phyloP scores from a whole-genome alignment of 495 filamentous ascomycete genomes.

The Annulohypoxylon moriforme region DNA sequence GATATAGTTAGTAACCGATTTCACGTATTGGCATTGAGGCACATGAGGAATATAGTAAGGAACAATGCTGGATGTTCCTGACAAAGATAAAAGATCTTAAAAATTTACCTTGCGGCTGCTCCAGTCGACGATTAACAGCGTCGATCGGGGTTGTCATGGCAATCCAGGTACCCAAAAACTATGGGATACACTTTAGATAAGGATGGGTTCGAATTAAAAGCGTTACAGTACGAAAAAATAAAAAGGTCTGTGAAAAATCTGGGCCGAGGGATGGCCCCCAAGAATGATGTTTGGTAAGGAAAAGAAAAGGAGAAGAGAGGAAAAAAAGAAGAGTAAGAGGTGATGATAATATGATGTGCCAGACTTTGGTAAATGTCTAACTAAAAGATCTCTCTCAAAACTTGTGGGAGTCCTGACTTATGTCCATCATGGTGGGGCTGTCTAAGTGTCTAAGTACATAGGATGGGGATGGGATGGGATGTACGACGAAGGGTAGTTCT shows the following conservation, averaged over 20 bases:
- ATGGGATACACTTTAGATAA: conserved; percentile 16
- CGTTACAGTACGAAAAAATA: conserved; percentile 6
- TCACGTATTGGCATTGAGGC: conserved; percentile 10
- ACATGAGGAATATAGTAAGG: neutral
- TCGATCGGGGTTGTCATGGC: conserved; percentile 46
- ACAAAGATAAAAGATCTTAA: conserved; percentile 24
- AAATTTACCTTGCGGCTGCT: conserved; percentile 40
- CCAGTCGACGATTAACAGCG: conserved; percentile 24
- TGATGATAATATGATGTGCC: conserved; percentile 44
- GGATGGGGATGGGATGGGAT: conserved; percentile 8
- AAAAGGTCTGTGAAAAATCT: conserved; percentile 21
- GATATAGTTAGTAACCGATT: conserved; percentile 28
- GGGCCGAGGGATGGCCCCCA: conserved; percentile 43
- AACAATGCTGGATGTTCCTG: neutral
- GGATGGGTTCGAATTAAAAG: conserved; percentile 16
- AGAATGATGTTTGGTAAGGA: conserved; percentile 26
- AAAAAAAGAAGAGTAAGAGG: conserved; percentile 39
- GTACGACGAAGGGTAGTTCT: conserved; percentile 18
- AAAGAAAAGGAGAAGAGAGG: conserved; percentile 33
- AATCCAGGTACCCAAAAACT: conserved; percentile 23
- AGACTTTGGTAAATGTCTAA: conserved; percentile 42
- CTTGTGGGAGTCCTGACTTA: conserved; percentile 44
- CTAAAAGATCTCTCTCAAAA: conserved; percentile 39
- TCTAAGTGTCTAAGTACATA: neutral
- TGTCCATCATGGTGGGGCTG: conserved; percentile 44